Evolutionary conservation across 805 yeast genomes (phyloP), one percentile per base, ranked within the genome.

Genomic region (Saccharomycopsis sp.): DNA sequence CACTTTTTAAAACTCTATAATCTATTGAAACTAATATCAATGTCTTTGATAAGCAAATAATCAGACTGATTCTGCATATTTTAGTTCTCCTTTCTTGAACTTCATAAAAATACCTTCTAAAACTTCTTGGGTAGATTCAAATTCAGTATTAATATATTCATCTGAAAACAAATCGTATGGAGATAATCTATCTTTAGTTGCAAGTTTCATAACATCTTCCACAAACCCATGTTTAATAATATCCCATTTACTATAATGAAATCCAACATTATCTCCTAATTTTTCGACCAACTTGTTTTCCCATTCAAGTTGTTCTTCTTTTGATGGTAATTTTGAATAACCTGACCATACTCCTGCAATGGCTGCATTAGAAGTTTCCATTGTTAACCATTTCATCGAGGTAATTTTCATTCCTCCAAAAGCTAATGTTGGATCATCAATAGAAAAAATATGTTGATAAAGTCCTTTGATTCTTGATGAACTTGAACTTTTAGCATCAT

Each of bases 291-390:
- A 27, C 21, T 40, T 51, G 43, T 42, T 17, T 26, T 59, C 64
- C 64, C 69, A 64, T 6, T 50, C 42, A 15, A 39, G 41, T 50
- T 69, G 74, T 19, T 63, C 68, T 21, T 60, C 60, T 13, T 51
- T 45, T 0, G 62, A 32, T 1, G 78, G 77, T 20, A 71, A 51
- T 9, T 46, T 12, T 20, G 52, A 56, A 21, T 57, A 57, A 13
- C 63, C 63, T 2, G 73, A 59, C 74, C 76, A 73, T 3, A 70
- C 67, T n/a, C 78, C 78, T 13, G 74, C 72, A 37, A 73, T 57
- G 0, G 76, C 75, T n/a, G 74, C 69, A 1, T 75, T 72, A 35
- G 62, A 56, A 2, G 68, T 59, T 49, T 74, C 79, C 47, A 71
- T 67, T 13, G 69, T 61, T 37, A 69, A 67, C 58, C 70, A 72